Base-by-base conservation (phyloP, 306 rosid genomes). In the Gynostemma pentaphyllum region DNA sequence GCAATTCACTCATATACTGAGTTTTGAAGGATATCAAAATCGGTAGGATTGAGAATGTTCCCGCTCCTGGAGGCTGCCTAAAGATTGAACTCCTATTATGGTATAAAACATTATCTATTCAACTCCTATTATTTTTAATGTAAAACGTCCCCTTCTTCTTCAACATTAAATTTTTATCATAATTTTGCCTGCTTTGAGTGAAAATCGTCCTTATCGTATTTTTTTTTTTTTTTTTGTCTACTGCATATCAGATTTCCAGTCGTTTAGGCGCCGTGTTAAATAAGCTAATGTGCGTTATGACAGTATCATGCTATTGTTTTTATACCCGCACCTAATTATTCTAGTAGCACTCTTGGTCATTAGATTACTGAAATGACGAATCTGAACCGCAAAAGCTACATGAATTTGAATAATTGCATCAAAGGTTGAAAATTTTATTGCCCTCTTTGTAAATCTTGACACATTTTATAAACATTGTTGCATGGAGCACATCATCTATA, bases 401-500 rank as follows among this genome's bases (percentile, higher is more conserved):
- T 16, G 37, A 24, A 4, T 68, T 11, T 24, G 5, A 61, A 30
- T 62, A 15, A 53, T 7, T 46, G 16, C 7, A 3, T 16, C 14
- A 13, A 13, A 10, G 4, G 24, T 23, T 51, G 34, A 45, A 12
- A 7, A 7, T 62, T 53, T 22, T 37, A 5, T 13, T 52, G 5
- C 70, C 60, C 52, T 5, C 42, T 10, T 10, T 69, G 46, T 48
- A 75, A 28, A 49, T 75, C 89, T 83, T 85, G 66, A 88, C 95
- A 29, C 63, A 61, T 53, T 61, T 26, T 53, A 68, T 76, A 91
- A 96, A 77, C 24, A 80, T 91, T 53, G 98, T 88, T 64, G 98
- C 96, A 67, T 91, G 98, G 96, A 77, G 98, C 72, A 88, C 98
- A 10, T 85, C 98, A 21, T 91, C 98, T 53, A 70, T 91, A 52